Conservation (phyloP, 306 rosid species). For the Castanea mollissima region DNA sequence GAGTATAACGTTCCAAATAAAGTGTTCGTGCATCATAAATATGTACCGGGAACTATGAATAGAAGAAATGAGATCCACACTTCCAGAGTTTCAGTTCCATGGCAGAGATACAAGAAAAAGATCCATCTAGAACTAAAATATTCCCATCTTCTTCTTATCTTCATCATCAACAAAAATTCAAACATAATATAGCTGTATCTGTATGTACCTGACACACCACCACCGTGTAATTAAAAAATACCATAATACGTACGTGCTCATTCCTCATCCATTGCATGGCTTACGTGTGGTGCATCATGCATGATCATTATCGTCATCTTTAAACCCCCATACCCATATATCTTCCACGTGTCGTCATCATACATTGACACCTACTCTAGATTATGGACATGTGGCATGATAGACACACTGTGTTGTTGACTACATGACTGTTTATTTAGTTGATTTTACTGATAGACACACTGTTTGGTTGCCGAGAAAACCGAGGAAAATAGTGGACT, state of each 20-base stretch:
- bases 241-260: constrained; percentile 32
- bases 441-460: constrained; percentile 16
- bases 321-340: constrained; percentile 7
- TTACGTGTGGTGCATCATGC: neutral
- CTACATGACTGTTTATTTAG: neutral
- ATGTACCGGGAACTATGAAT: too few species aligned
- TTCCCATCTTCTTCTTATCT: too few species aligned
- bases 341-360: constrained; percentile 23
- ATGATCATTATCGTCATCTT: constrained; percentile 1
- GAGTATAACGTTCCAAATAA: too few species aligned
- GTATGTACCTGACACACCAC: neutral
- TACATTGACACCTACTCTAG: neutral
- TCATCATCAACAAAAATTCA: too few species aligned
- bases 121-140: too few species aligned
- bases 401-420: too few species aligned
- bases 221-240: neutral
- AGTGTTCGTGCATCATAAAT: too few species aligned
- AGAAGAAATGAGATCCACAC: too few species aligned
- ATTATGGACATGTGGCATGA: constrained; percentile 24
- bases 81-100: too few species aligned
- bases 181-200: neutral
- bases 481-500: neutral
- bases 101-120: too few species aligned
- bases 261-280: constrained; percentile 10
- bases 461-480: constrained; percentile 2